Evolutionary conservation across 1,284 basidiomycete genomes (phyloP).

Genomic region (Cutaneotrichosporon mucoides): DNA sequence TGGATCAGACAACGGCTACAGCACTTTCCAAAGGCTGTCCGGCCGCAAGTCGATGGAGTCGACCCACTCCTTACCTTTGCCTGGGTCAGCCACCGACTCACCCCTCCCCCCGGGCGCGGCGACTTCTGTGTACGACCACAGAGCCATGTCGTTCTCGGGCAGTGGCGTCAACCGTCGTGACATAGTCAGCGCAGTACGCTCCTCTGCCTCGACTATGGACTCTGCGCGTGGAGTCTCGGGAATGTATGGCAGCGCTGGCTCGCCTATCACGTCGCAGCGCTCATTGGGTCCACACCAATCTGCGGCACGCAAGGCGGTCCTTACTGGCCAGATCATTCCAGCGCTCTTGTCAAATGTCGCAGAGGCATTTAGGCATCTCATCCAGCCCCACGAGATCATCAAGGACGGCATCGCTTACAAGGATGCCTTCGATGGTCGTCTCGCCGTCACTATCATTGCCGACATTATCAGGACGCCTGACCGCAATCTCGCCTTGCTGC

Average conservation of each 20-base stretch:
- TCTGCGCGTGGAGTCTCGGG: constrained; percentile 1
- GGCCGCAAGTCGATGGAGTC: constrained; percentile 44
- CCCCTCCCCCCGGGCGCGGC: constrained; percentile 35
- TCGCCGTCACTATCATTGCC: constrained; percentile 93
- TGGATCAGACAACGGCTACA: constrained; percentile 37
- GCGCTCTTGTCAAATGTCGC: constrained; percentile 92
- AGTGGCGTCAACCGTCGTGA: constrained; percentile 31
- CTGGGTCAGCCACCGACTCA: constrained; percentile 14
- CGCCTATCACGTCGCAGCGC: constrained; percentile 37
- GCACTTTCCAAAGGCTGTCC: constrained; percentile 26
- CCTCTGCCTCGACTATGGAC: constrained; percentile 26
- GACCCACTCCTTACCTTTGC: constrained; percentile 37
- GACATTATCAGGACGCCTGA: constrained; percentile 99
- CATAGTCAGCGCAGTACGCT: constrained; percentile 34
- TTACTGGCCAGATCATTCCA: constrained; percentile 59
- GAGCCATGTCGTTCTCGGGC: constrained; percentile 49
- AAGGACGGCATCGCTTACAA: constrained; percentile 97
- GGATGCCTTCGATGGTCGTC: constrained; percentile 91
- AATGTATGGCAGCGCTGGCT: constrained; percentile 16
- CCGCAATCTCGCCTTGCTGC: constrained; percentile 86
- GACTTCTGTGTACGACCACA: constrained; percentile 28
- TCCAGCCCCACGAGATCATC: constrained; percentile 69
- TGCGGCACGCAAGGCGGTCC: constrained; percentile 28
- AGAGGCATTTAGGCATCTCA: constrained; percentile 81
- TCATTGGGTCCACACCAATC: constrained; percentile 30